Percentiles rank a stretch among this genome's conserved stretches.
These are phyloP conservation scores for Dioszegia hungarica DNA, from an alignment of 768 basidiomycete species.

Conservation along the genomic window DNA sequence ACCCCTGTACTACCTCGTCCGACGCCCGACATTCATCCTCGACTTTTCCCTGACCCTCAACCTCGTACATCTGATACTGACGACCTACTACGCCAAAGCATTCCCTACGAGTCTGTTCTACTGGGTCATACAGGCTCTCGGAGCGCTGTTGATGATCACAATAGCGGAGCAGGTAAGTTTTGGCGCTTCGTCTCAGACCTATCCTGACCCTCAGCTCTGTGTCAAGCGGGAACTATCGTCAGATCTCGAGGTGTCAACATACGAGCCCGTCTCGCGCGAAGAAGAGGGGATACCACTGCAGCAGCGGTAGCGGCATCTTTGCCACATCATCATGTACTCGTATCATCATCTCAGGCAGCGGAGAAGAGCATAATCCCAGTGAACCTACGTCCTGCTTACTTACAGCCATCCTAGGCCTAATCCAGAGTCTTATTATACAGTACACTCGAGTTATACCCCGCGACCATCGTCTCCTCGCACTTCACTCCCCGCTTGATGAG, in stretches of 20 bases:
- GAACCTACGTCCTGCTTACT: too few relatives aligned
- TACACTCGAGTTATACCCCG: constrained; percentile 48
- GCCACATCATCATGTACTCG: not conserved
- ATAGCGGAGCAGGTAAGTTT: constrained; percentile 79
- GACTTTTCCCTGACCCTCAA: constrained; percentile 88
- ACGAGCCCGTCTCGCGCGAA: constrained; percentile 5
- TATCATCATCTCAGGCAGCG: too few relatives aligned
- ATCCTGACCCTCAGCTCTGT: constrained; percentile 21
- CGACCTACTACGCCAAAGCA: constrained; percentile 77
- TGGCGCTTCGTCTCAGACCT: not conserved
- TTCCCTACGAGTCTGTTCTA: constrained; percentile 88
- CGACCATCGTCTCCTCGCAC: constrained; percentile 48
- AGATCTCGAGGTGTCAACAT: constrained; percentile 15
- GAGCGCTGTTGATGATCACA: constrained; percentile 69
- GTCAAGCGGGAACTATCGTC: constrained; percentile 34
- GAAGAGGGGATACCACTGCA: constrained; percentile 5
- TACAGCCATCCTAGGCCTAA: not conserved
- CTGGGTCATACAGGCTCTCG: constrained; percentile 72
- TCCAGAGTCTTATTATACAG: constrained; percentile 51
- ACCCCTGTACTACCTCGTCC: constrained; percentile 79
- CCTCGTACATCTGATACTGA: constrained; percentile 87
- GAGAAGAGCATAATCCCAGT: too few relatives aligned
- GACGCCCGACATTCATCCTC: constrained; percentile 86
- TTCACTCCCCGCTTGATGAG: constrained; percentile 43
- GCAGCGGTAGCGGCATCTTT: not conserved